phyloP scores from a whole-genome alignment of 164 flowering plant genomes.

The Taxillus chinensis region DNA sequence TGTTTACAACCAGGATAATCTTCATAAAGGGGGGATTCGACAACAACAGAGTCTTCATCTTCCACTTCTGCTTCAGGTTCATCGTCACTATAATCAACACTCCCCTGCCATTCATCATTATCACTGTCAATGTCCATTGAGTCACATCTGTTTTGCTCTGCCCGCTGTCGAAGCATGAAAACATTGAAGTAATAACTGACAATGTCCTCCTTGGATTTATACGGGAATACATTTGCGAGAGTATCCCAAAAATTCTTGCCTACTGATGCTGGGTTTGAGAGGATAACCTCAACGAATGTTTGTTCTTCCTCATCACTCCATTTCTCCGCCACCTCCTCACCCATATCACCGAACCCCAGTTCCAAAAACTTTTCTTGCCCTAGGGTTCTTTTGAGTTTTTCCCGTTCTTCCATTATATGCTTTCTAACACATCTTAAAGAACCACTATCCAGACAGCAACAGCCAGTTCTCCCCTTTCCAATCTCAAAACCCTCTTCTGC shows the following conservation, averaged over 20 bases:
- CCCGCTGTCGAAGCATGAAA: constrained; percentile 59
- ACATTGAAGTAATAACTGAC: constrained; percentile 83
- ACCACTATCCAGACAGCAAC: background rate
- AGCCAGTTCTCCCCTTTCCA: background rate
- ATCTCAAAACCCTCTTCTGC: background rate
- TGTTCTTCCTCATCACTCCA: constrained; percentile 1
- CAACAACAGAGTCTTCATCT: constrained; percentile 33
- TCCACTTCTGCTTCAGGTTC: constrained; percentile 26
- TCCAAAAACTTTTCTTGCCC: background rate
- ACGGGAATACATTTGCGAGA: background rate
- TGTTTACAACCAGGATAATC: constrained; percentile 4
- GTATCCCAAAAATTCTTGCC: background rate
- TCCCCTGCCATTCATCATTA: constrained; percentile 55
- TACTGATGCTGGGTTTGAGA: background rate
- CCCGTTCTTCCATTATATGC: background rate
- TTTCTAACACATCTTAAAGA: background rate
- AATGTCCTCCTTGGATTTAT: constrained; percentile 18
- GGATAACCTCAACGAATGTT: background rate
- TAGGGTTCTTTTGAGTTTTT: background rate
- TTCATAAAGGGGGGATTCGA: constrained; percentile 21
- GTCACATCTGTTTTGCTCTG: constrained; percentile 51
- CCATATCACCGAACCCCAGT: background rate
- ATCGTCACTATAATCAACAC: background rate
- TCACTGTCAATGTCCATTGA: constrained; percentile 50
- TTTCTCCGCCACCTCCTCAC: background rate